Conservation (phyloP, 495 filamentous ascomycete species). For the Lepidopterella palustris region DNA sequence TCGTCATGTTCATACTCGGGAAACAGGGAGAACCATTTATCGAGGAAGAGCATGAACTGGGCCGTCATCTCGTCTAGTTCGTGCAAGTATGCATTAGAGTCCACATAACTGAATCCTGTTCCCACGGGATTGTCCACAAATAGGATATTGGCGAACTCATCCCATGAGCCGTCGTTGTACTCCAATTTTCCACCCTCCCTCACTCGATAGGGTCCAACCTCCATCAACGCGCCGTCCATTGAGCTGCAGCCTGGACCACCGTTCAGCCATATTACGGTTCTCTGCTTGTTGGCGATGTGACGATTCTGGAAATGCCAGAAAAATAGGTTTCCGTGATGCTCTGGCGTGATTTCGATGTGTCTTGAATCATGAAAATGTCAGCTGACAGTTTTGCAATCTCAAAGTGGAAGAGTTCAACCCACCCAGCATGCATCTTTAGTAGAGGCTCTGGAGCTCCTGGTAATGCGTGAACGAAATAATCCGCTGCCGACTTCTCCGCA, state of each 20-base stretch:
- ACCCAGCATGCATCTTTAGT: slow-evolving; percentile 98
- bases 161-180: slow-evolving; percentile 89
- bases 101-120: slow-evolving; percentile 91
- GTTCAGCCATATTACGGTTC: slow-evolving; percentile 95
- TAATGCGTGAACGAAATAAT: slow-evolving; percentile 81
- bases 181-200: slow-evolving; percentile 65
- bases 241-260: slow-evolving; percentile 95
- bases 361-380: slow-evolving; percentile 41
- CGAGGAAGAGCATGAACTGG: slow-evolving; percentile 81
- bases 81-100: slow-evolving; percentile 74
- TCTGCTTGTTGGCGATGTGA: slow-evolving; percentile 85
- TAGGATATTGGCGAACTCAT: slow-evolving; percentile 92
- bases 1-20: slow-evolving; percentile 91
- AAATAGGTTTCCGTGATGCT: slow-evolving; percentile 86
- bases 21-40: slow-evolving; percentile 83
- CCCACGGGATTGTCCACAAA: slow-evolving; percentile 97
- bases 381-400: neutral
- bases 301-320: slow-evolving; percentile 97
- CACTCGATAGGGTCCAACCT: slow-evolving; percentile 87
- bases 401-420: slow-evolving; percentile 34
- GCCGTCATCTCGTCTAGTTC: slow-evolving; percentile 84
- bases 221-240: slow-evolving; percentile 96
- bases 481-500: slow-evolving; percentile 59
- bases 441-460: slow-evolving; percentile 79
- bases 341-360: slow-evolving; percentile 80